Conservation (phyloP, 176 grass and related monocot species). For the Themeda triandra region DNA sequence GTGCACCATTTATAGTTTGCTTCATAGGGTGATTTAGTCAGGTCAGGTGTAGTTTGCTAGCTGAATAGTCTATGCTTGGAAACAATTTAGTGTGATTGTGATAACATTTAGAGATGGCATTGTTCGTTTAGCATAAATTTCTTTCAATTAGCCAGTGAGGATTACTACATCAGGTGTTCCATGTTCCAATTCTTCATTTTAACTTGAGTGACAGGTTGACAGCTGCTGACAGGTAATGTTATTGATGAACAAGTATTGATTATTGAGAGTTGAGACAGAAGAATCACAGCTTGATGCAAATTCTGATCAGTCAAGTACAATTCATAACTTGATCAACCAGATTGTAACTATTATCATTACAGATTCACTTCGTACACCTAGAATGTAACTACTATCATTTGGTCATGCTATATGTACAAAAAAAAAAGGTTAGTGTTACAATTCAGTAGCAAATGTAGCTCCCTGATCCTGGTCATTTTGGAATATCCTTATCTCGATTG, state of each 20-base stretch:
- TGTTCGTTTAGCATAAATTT: conserved; percentile 5
- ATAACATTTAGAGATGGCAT: conserved; percentile 19
- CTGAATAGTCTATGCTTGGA: conserved; percentile 1
- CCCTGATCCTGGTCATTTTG: not conserved
- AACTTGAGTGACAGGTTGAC: not conserved
- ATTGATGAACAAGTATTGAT: not conserved
- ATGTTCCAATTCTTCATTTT: not conserved
- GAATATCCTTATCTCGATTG: not conserved
- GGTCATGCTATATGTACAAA: not conserved
- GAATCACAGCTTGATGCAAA: not conserved
- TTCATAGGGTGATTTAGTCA: conserved; percentile 8
- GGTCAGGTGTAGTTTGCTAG: conserved; percentile 15
- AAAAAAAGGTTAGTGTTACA: not conserved
- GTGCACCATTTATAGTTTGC: conserved; percentile 14
- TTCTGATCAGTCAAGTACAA: not conserved
- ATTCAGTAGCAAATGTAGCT: not conserved
- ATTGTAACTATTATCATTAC: not conserved
- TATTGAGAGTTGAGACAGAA: not conserved
- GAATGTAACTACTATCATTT: not conserved
- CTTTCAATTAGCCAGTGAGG: not conserved
- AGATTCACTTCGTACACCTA: not conserved
- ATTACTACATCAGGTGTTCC: not conserved
- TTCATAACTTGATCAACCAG: not conserved
- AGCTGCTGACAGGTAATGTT: not conserved
- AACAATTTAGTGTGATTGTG: conserved; percentile 27